Conservation (phyloP, 2,329 filamentous ascomycete genomes). For the Macrophomina tecta region DNA sequence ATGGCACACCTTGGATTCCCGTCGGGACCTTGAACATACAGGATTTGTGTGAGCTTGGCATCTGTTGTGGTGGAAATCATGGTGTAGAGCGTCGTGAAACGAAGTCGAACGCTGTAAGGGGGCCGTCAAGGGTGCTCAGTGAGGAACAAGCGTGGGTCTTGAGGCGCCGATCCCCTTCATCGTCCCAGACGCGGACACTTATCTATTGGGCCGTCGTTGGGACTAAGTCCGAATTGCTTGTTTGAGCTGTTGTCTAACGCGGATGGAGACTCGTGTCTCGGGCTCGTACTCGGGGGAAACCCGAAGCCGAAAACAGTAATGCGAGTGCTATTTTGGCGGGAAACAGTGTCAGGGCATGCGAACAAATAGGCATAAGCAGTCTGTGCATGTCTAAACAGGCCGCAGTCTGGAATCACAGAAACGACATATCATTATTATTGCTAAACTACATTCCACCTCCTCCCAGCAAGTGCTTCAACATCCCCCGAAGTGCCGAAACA, state of each 20-base stretch:
- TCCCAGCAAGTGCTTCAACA: not conserved
- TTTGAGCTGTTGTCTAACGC: not conserved
- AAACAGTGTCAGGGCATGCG: not conserved
- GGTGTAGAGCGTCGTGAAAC: not conserved
- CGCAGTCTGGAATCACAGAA: not conserved
- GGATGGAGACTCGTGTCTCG: conserved; percentile 7
- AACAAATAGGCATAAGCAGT: not conserved
- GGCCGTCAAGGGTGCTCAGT: not conserved
- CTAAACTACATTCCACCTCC: not conserved
- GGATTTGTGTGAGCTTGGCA: not conserved
- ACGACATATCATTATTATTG: not conserved
- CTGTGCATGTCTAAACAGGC: not conserved
- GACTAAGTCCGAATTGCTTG: not conserved
- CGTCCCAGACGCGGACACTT: not conserved
- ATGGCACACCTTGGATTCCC: no score
- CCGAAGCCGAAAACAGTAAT: not conserved
- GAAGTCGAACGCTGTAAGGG: not conserved
- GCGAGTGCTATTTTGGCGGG: not conserved
- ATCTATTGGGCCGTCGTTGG: not conserved
- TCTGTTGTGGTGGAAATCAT: not conserved
- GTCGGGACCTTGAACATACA: not conserved
- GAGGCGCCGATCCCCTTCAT: not conserved
- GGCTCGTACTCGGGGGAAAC: conserved; percentile 2
- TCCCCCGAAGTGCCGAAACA: conserved; percentile 2
- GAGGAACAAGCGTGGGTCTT: not conserved